Evolutionary conservation across 108 stramenopile genomes (phyloP).

Genomic region (Skeletonema costatum): DNA sequence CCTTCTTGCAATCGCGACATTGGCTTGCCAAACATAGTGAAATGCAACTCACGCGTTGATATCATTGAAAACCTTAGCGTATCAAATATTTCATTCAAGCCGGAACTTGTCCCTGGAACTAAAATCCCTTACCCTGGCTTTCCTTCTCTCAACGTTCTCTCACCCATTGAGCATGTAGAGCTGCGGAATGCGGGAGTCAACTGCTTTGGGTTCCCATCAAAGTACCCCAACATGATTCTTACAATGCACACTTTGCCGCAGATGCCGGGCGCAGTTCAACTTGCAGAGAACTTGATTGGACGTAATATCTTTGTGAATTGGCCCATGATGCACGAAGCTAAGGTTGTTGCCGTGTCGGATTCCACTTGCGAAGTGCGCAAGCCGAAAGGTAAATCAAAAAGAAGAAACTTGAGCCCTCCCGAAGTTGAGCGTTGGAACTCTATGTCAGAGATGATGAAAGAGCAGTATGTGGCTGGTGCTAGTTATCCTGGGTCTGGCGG

Average conservation of each 20-base stretch:
- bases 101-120: conserved; percentile 83
- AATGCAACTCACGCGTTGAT: conserved; percentile 75
- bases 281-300: conserved; percentile 81
- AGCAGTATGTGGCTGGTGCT: conserved; percentile 77
- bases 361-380: conserved; percentile 63
- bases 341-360: conserved; percentile 89
- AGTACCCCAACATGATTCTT: conserved; percentile 88
- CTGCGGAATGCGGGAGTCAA: conserved; percentile 74
- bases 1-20: conserved; percentile 82
- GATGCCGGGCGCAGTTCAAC: conserved; percentile 62
- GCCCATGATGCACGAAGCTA: conserved; percentile 98
- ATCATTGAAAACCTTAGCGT: conserved; percentile 66
- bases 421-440: conserved; percentile 66
- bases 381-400: conserved; percentile 51
- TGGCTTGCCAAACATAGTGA: conserved; percentile 79
- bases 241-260: conserved; percentile 74
- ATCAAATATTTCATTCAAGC: conserved; percentile 71
- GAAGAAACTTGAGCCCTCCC: conserved; percentile 32
- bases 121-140: conserved; percentile 92
- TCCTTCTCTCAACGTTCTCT: conserved; percentile 89
- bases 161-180: conserved; percentile 73
- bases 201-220: conserved; percentile 87
- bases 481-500: conserved; percentile 86
- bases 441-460: conserved; percentile 65
- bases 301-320: conserved; percentile 93